A percentile compares a stretch with the other conserved stretches of the same genome.
These are phyloP conservation scores for Hyaloperonospora arabidopsidis DNA, from an alignment of 352 stramenopile genomes.

Conservation along the genomic window DNA sequence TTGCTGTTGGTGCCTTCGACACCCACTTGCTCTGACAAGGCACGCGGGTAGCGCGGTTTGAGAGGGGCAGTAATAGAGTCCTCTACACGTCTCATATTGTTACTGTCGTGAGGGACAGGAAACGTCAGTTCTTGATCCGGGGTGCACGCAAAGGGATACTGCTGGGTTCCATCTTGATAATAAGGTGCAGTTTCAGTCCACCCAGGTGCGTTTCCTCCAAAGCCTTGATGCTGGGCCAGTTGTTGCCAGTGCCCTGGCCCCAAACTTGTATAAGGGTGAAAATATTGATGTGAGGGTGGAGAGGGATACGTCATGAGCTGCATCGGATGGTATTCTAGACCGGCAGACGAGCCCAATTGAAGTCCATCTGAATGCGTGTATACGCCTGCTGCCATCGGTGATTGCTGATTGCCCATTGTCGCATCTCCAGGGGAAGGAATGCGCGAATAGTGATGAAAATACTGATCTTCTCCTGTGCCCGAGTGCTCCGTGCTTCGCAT, in stretches of 20 bases:
- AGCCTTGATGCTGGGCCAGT: constrained; percentile 18
- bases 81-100: background rate
- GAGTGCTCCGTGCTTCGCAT: constrained; percentile 57
- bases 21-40: constrained; percentile 19
- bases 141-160: constrained; percentile 24
- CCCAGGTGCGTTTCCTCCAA: constrained; percentile 15
- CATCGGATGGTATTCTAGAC: constrained; percentile 29
- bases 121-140: constrained; percentile 20
- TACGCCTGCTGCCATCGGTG: constrained; percentile 12
- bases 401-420: constrained; percentile 7
- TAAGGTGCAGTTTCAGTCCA: constrained; percentile 26
- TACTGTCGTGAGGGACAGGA: constrained; percentile 15
- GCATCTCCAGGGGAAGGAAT: constrained; percentile 8
- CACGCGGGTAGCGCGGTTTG: constrained; percentile 13
- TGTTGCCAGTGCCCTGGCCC: constrained; percentile 18
- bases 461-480: constrained; percentile 18
- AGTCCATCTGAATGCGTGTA: constrained; percentile 13
- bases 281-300: constrained; percentile 14
- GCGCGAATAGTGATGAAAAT: constrained; percentile 14
- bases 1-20: constrained; percentile 21
- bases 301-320: constrained; percentile 22
- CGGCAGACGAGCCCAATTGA: constrained; percentile 12
- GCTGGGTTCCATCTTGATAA: constrained; percentile 18
- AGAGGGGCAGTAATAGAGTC: constrained; percentile 7
- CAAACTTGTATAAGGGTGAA: constrained; percentile 23